phyloP scores from a whole-genome alignment of 192 early-diverging fungal genomes.

The Coemansia sp. region DNA sequence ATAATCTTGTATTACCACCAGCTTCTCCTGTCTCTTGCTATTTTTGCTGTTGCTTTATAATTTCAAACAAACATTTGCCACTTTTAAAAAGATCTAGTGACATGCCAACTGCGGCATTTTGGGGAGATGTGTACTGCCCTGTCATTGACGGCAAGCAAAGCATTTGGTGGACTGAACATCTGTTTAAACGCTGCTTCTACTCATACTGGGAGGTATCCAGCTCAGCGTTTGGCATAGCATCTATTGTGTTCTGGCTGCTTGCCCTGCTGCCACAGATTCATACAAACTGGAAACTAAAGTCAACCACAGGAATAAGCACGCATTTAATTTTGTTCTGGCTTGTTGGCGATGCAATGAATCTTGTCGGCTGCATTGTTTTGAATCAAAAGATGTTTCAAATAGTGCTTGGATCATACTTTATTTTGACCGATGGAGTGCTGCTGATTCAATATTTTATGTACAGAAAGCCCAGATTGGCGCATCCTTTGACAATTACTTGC shows the following conservation, averaged over 20 bases:
- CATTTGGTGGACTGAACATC: conserved; percentile 25
- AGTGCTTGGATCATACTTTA: conserved; percentile 49
- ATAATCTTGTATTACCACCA: background rate
- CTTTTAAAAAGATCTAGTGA: no score
- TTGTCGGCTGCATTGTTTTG: conserved; percentile 70
- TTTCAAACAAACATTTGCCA: no score
- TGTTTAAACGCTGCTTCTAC: conserved; percentile 23
- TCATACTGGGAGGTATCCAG: conserved; percentile 20
- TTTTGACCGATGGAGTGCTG: conserved; percentile 38
- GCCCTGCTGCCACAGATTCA: conserved; percentile 35
- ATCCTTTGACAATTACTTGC: background rate
- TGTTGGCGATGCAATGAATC: conserved; percentile 68
- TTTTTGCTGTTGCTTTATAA: no score
- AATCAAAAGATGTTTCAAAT: conserved; percentile 74
- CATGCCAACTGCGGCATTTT: background rate
- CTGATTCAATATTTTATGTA: conserved; percentile 48
- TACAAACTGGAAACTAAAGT: conserved; percentile 33
- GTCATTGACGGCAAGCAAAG: conserved; percentile 8
- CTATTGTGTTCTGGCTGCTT: conserved; percentile 28
- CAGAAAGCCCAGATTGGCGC: background rate
- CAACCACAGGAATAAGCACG: conserved; percentile 21
- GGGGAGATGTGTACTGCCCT: conserved; percentile 11
- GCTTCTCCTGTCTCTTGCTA: no score
- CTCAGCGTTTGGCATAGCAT: conserved; percentile 12
- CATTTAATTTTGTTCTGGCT: conserved; percentile 28